Evolutionary conservation across 805 yeast species (phyloP), one percentile per base, ranked within the genome.

Genomic region (Saturnispora hagleri): DNA sequence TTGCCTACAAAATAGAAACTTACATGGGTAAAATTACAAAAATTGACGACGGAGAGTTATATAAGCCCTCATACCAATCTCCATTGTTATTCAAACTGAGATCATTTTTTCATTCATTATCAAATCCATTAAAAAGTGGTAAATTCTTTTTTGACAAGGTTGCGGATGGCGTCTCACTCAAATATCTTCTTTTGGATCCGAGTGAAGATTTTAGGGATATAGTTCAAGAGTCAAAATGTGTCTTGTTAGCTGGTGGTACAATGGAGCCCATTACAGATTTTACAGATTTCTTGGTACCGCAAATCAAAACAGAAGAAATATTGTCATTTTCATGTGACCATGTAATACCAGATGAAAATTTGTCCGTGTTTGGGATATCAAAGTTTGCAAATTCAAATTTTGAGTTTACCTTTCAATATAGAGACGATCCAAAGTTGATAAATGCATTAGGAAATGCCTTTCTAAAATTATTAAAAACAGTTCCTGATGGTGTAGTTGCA

Each of bases 231-330:
- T 73, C 89, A 0, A 74, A 74, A 56, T 83, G 90, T 64, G 84
- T 90, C 0, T 71, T 91, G 2, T 63, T 90, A 3, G 93, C 96
- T 2, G 98, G 98, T 35, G 98, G 98, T 13, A 90, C 98, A 0
- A 88, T 89, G 96, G 91, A 86, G 62, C 97, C 97, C 0, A 72
- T 82, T 34, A 61, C 72, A n/a, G 96, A 90, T 57, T 86, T 82
- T 62, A 66, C 75, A 5, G 70, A 79, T n/a, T 78, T 74, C 55
- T 67, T 89, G 36, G 79, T 87, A 47, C 95, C 95, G 0, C 74
- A 77, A 43, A 51, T 84, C 2, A 55, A 66, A 0, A 51, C 60
- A 0, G 60, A 65, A 0, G 57, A 74, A 43, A 73, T 86, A 8
- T 67, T 72, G 26, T 72, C 69, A 28, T 85, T 87, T 60, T 73